phyloP scores from a whole-genome alignment of 164 flowering plant genomes.

The Malania oleifera region DNA sequence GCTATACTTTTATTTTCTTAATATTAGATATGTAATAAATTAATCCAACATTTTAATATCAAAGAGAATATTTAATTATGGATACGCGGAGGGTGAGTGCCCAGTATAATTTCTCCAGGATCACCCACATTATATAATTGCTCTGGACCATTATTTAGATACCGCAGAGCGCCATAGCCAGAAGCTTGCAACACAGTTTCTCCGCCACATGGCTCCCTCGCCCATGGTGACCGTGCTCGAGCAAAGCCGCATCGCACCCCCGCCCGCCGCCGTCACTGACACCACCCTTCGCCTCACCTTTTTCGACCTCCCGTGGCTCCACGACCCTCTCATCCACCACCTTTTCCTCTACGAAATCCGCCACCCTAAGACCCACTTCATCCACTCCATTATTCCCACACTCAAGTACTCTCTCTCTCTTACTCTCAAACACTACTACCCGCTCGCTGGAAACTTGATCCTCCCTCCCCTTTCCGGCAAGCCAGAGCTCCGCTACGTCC shows the following conservation, averaged over 20 bases:
- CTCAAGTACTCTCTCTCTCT: constrained; percentile 38
- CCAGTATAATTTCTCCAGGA: no score
- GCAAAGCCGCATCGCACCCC: constrained; percentile 1
- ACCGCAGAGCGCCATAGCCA: no score
- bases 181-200: no score
- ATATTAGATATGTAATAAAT: no score
- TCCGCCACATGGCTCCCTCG: no score
- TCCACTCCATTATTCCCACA: constrained; percentile 22
- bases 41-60: no score
- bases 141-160: no score
- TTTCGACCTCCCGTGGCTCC: constrained; percentile 20
- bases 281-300: constrained; percentile 22
- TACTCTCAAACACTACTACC: constrained; percentile 37
- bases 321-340: constrained; percentile 14
- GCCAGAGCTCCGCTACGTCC: constrained; percentile 23
- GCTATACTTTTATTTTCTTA: no score
- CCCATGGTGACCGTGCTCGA: background rate
- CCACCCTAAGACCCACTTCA: constrained; percentile 18
- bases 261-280: constrained; percentile 10
- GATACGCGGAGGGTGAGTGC: no score
- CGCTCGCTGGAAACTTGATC: constrained; percentile 31
- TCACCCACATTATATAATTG: no score
- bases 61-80: no score
- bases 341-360: constrained; percentile 35
- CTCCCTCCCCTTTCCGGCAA: constrained; percentile 18